A percentile compares a stretch with the other conserved stretches of the same genome.
These are phyloP conservation scores for Porodaedalea pini DNA, from an alignment of 1,284 basidiomycete genomes.

Conservation along the genomic window DNA sequence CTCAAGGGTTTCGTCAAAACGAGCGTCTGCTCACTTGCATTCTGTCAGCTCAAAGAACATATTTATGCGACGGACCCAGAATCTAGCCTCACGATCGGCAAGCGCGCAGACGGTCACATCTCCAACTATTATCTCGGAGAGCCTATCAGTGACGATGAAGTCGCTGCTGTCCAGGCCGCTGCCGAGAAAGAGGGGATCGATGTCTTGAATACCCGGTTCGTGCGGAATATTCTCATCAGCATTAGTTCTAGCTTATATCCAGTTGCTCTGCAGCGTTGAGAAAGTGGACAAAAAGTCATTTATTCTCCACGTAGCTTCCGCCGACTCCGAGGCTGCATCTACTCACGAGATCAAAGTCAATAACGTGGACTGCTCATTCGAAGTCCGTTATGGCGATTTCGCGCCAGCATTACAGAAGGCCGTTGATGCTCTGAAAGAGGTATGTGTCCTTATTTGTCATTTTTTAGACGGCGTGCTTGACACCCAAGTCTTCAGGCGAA, in stretches of 20 bases:
- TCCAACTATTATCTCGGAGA: constrained; percentile 82
- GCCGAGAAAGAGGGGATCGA: constrained; percentile 72
- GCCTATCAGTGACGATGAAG: constrained; percentile 67
- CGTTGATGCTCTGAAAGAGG: constrained; percentile 58
- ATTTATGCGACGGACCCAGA: constrained; percentile 69
- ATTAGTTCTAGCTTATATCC: not conserved
- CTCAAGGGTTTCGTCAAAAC: not conserved
- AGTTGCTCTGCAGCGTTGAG: constrained; percentile 15
- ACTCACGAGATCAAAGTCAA: constrained; percentile 46
- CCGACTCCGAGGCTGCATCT: constrained; percentile 36
- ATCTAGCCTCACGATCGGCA: constrained; percentile 68
- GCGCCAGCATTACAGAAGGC: constrained; percentile 51
- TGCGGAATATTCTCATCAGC: not conserved
- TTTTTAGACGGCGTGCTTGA: not conserved
- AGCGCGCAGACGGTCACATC: constrained; percentile 69
- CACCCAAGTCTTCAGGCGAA: constrained; percentile 46
- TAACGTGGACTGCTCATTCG: constrained; percentile 47
- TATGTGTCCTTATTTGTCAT: constrained; percentile 25
- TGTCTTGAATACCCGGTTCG: constrained; percentile 77
- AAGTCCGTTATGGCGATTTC: constrained; percentile 71
- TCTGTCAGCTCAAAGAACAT: constrained; percentile 59
- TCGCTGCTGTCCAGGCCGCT: constrained; percentile 65
- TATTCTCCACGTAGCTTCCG: constrained; percentile 71
- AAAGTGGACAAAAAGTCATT: constrained; percentile 40
- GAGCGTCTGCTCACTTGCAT: not conserved